Conservation (phyloP, 73 alveolate genomes). For the Paramecium primaurelia region DNA sequence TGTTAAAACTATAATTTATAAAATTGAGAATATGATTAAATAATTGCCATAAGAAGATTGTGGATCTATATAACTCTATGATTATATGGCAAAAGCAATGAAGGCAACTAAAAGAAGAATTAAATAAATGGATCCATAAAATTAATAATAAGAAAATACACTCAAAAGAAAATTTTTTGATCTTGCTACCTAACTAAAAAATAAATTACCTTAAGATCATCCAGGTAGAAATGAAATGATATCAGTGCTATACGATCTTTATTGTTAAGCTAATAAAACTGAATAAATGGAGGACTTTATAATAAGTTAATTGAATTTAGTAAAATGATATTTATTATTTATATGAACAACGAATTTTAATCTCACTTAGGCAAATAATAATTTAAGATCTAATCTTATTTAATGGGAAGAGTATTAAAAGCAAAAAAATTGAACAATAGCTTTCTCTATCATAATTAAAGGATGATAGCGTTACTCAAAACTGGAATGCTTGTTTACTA, state of each 20-base stretch:
- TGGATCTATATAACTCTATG: conserved; percentile 23
- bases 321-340: not conserved
- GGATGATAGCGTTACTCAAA: not conserved
- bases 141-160: not conserved
- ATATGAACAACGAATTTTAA: not conserved
- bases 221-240: not conserved
- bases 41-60: conserved; percentile 7
- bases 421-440: not conserved
- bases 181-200: not conserved
- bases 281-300: conserved; percentile 17
- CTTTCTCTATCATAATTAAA: not conserved
- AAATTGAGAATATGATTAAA: not conserved
- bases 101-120: conserved; percentile 2
- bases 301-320: not conserved
- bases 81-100: conserved; percentile 34
- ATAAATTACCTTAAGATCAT: conserved; percentile 16
- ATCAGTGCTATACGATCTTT: not conserved
- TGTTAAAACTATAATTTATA: not conserved
- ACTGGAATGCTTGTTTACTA: not conserved
- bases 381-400: not conserved
- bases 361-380: not conserved
- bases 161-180: conserved; percentile 13
- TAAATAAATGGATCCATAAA: not conserved
- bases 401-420: not conserved
- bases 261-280: not conserved